Conservation (phyloP, 148 eudicot species). For the Fagopyrum esculentum region DNA sequence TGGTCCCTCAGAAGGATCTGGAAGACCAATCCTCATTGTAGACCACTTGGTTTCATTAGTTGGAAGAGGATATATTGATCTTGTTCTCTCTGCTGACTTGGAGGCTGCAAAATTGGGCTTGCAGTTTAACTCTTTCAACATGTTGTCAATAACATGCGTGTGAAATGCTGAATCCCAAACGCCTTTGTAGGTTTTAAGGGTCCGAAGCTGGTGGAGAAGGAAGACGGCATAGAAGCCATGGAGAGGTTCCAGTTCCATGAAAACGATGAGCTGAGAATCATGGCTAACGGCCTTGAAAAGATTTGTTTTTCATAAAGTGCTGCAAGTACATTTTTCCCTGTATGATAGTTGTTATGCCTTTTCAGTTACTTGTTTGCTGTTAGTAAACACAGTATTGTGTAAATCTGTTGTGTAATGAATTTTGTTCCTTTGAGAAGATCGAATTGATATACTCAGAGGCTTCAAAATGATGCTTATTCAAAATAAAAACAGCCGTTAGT, state of each 20-base stretch:
- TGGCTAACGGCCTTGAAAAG: slow-evolving; percentile 58
- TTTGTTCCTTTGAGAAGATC: background rate
- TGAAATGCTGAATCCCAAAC: background rate
- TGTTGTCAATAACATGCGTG: background rate
- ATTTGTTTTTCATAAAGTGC: background rate
- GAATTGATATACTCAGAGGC: background rate
- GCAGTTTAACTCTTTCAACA: slow-evolving; percentile 32
- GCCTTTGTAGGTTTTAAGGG: slow-evolving; percentile 72
- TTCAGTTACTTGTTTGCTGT: background rate
- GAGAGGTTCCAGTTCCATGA: slow-evolving; percentile 93
- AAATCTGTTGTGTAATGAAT: background rate
- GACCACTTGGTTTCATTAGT: slow-evolving; percentile 85
- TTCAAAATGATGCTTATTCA: no score
- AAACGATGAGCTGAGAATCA: slow-evolving; percentile 78
- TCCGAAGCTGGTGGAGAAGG: slow-evolving; percentile 83
- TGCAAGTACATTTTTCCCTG: background rate
- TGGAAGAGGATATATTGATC: slow-evolving; percentile 59
- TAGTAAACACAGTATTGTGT: background rate
- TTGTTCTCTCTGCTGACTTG: slow-evolving; percentile 80
- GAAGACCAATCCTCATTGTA: slow-evolving; percentile 55
- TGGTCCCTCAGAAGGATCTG: slow-evolving; percentile 61
- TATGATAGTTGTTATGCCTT: background rate
- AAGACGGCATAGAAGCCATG: slow-evolving; percentile 97
- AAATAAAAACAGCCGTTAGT: no score
- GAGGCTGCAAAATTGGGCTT: slow-evolving; percentile 92